phyloP scores from a whole-genome alignment of 2,329 filamentous ascomycete species.

The Epichloe elymi region DNA sequence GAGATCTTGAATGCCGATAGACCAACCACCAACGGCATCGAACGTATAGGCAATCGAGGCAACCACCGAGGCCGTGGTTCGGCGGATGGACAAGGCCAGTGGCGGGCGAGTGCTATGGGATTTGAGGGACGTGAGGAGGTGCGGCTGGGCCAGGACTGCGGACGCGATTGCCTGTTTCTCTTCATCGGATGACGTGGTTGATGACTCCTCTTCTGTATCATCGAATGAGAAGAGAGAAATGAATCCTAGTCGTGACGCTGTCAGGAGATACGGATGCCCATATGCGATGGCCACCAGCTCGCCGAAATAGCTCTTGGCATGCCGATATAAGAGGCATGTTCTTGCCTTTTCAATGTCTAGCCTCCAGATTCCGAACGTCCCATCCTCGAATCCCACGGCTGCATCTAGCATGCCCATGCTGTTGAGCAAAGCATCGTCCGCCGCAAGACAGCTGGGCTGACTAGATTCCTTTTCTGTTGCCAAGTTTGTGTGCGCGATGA shows the following conservation, averaged over 20 bases:
- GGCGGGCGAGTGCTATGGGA: conserved; percentile 71
- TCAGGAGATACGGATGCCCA: conserved; percentile 62
- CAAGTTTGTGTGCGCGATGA: conserved; percentile 40
- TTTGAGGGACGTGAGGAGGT: conserved; percentile 61
- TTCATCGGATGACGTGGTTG: neutral
- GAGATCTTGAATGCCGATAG: conserved; percentile 82
- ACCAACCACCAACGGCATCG: conserved; percentile 69
- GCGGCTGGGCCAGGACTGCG: conserved; percentile 13
- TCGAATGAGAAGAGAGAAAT: conserved; percentile 65
- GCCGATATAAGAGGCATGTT: conserved; percentile 41
- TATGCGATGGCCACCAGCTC: conserved; percentile 58
- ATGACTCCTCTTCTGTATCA: neutral
- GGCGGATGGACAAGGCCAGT: conserved; percentile 71
- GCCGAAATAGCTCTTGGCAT: conserved; percentile 49
- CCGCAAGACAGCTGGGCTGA: conserved; percentile 49
- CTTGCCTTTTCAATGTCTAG: conserved; percentile 32
- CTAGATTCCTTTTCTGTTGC: conserved; percentile 10
- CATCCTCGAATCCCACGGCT: conserved; percentile 57
- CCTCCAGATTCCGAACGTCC: conserved; percentile 57
- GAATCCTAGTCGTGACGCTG: conserved; percentile 60
- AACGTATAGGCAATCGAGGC: conserved; percentile 81
- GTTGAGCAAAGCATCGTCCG: conserved; percentile 40
- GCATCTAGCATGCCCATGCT: conserved; percentile 40
- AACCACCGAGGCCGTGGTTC: conserved; percentile 48
- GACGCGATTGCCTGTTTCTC: neutral